Conservation (phyloP, 176 grass and related monocot genomes). For the Dendrocalamus sinicus region DNA sequence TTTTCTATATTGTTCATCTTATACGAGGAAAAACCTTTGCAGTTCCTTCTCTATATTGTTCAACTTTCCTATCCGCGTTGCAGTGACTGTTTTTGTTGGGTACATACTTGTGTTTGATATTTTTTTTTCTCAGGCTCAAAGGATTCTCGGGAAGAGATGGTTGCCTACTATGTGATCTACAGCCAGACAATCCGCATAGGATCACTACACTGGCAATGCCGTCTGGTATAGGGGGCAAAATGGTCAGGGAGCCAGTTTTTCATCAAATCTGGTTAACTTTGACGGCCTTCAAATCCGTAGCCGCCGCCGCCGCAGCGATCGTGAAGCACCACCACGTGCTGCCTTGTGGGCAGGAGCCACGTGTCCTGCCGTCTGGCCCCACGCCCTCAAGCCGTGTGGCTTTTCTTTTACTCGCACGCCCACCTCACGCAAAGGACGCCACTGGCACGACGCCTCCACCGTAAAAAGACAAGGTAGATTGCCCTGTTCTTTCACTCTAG, state of each 20-base stretch:
- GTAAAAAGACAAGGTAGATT: neutral
- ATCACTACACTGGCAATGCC: neutral
- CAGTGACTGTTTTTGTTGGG: neutral
- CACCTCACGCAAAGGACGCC: slow-evolving; percentile 24
- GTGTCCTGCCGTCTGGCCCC: neutral
- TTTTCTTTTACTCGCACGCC: slow-evolving; percentile 46
- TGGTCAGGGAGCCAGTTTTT: neutral
- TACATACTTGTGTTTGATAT: neutral
- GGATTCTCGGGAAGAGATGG: neutral
- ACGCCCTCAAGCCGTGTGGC: slow-evolving; percentile 18
- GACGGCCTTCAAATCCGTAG: slow-evolving; percentile 63
- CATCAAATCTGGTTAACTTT: slow-evolving; percentile 59
- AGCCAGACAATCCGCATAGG: neutral
- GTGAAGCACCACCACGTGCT: slow-evolving; percentile 54
- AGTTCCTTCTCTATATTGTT: too few species aligned
- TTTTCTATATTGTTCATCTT: neutral
- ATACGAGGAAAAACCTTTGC: neutral
- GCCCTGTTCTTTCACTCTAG: neutral
- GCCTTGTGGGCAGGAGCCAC: slow-evolving; percentile 33
- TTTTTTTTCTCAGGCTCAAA: neutral
- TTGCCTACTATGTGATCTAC: neutral
- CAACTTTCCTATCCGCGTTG: too few species aligned
- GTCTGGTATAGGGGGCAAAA: neutral
- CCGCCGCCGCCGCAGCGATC: slow-evolving; percentile 46
- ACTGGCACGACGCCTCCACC: neutral